Evolutionary conservation across 164 flowering plant genomes (phyloP).

Genomic region (Piper longum): DNA sequence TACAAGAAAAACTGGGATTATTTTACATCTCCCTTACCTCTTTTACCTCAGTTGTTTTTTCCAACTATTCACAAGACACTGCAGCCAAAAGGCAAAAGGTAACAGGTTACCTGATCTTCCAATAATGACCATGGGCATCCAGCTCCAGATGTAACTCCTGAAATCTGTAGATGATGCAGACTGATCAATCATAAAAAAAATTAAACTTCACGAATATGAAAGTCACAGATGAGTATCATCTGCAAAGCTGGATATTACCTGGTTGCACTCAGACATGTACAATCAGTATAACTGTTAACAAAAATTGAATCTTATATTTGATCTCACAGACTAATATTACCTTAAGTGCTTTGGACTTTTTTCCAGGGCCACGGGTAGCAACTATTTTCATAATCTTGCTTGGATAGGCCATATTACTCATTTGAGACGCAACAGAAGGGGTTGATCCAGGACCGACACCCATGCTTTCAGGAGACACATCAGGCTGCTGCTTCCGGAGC

Average conservation of each 20-base stretch:
- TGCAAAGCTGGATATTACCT: too few relatives aligned
- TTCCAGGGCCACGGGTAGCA: slow-evolving; percentile 61
- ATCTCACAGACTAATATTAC: slow-evolving; percentile 18
- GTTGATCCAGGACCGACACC: slow-evolving; percentile 41
- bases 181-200: background rate
- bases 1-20: slow-evolving; percentile 5
- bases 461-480: slow-evolving; percentile 42
- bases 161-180: slow-evolving; percentile 31
- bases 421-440: slow-evolving; percentile 85
- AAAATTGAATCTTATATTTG: background rate
- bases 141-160: slow-evolving; percentile 39
- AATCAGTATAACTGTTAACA: background rate
- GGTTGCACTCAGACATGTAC: background rate
- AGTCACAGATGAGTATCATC: too few relatives aligned
- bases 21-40: too few relatives aligned
- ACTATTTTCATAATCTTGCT: slow-evolving; percentile 58
- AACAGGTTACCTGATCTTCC: slow-evolving; percentile 63
- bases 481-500: slow-evolving; percentile 48
- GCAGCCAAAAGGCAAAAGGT: background rate
- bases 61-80: background rate
- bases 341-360: slow-evolving; percentile 63
- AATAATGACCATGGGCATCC: slow-evolving; percentile 74
- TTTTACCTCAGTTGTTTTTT: too few relatives aligned
- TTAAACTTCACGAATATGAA: background rate
- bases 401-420: slow-evolving; percentile 87